phyloP scores from a whole-genome alignment of 2,329 filamentous ascomycete genomes.

The Stachybotrys chartarum region DNA sequence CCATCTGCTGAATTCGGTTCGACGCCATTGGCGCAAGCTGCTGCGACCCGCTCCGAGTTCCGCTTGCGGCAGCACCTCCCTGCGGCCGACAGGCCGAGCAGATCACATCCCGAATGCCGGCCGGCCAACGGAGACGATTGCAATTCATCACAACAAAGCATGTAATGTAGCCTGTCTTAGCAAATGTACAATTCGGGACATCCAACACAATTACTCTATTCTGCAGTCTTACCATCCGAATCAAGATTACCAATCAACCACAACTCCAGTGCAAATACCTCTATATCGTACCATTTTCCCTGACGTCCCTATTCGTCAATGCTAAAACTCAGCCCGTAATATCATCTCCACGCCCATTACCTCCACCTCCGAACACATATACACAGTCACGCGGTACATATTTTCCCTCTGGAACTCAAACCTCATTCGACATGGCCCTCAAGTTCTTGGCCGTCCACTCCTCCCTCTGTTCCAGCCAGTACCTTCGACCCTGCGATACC shows the following conservation, averaged over 20 bases:
- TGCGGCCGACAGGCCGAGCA: background rate
- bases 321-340: background rate
- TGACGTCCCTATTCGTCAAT: background rate
- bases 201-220: no score
- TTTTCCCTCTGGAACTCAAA: background rate
- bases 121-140: background rate
- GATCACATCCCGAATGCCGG: background rate
- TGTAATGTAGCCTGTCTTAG: no score
- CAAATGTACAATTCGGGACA: no score
- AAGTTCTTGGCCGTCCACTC: conserved; percentile 59
- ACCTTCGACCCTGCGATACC: conserved; percentile 65
- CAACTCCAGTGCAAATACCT: background rate
- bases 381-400: background rate
- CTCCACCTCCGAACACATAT: background rate
- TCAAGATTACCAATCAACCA: no score
- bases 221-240: no score
- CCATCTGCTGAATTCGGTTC: background rate
- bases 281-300: background rate
- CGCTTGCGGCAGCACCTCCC: background rate
- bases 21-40: background rate
- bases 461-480: conserved; percentile 71
- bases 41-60: background rate
- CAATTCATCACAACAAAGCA: background rate
- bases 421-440: conserved; percentile 25
- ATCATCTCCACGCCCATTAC: background rate